A percentile compares a stretch with the other conserved stretches of the same genome.
phyloP scores from a whole-genome alignment of 2,329 filamentous ascomycete species.

The Calycina herbarum region DNA sequence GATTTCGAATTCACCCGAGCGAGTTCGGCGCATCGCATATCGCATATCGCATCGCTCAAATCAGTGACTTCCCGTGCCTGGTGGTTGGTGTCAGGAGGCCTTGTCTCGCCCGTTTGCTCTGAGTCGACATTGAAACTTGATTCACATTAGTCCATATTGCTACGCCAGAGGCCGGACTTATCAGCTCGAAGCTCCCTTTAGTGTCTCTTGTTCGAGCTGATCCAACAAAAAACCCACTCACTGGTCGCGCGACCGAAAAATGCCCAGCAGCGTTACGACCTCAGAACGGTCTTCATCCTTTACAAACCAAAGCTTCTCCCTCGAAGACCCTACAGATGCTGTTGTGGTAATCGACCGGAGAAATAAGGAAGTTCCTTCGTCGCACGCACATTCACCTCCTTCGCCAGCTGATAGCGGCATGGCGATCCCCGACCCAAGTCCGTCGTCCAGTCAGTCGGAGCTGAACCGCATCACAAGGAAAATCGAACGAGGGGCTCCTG shows the following conservation, averaged over 20 bases:
- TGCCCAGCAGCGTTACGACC: constrained; percentile 6
- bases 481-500: constrained; percentile 34
- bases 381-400: constrained; percentile 29
- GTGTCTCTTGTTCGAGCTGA: neutral
- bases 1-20: neutral
- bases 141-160: neutral
- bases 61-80: constrained; percentile 1
- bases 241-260: constrained; percentile 4
- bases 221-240: neutral
- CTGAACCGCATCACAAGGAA: constrained; percentile 30
- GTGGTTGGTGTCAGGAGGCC: constrained; percentile 4
- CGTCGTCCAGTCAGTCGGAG: constrained; percentile 20
- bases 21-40: neutral
- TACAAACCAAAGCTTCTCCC: constrained; percentile 1
- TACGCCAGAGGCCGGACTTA: neutral
- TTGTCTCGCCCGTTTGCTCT: constrained; percentile 4
- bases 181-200: neutral
- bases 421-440: constrained; percentile 22
- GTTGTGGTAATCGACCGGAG: constrained; percentile 11
- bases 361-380: constrained; percentile 14
- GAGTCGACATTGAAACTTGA: neutral
- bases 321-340: neutral
- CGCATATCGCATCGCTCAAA: neutral
- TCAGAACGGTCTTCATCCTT: neutral
- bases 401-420: constrained; percentile 32